Evolutionary conservation across 176 grass and related monocot genomes (phyloP).

Genomic region (Urochloa ruziziensis): DNA sequence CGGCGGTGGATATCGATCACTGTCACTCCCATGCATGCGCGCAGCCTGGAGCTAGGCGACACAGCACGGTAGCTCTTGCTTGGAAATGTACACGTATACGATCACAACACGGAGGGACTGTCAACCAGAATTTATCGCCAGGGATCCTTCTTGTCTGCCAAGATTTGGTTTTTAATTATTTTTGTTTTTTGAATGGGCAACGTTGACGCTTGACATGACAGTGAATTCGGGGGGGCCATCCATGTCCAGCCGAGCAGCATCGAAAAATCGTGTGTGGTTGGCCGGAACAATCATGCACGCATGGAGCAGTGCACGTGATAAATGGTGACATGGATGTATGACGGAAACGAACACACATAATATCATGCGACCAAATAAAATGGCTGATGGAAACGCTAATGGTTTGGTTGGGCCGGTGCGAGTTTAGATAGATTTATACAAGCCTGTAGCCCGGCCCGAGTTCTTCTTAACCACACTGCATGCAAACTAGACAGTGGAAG

Average conservation of each 20-base stretch:
- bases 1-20: neutral
- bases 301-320: neutral
- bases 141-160: neutral
- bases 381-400: neutral
- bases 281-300: neutral
- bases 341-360: neutral
- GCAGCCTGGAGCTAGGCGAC: no score
- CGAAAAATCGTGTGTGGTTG: conserved; percentile 5
- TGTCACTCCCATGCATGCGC: neutral
- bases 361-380: no score
- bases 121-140: neutral
- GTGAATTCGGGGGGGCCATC: neutral
- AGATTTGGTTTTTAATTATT: no score
- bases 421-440: no score
- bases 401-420: neutral
- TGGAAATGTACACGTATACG: neutral
- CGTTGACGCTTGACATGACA: neutral
- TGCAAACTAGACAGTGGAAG: no score
- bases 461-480: no score
- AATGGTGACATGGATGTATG: neutral
- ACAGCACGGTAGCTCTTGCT: neutral
- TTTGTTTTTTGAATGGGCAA: neutral
- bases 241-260: neutral
- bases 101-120: neutral
- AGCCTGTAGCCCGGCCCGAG: no score